These are phyloP conservation scores for Mortierella sp. DNA, from an alignment of 371 early-diverging fungal genomes.

Conservation along the genomic window DNA sequence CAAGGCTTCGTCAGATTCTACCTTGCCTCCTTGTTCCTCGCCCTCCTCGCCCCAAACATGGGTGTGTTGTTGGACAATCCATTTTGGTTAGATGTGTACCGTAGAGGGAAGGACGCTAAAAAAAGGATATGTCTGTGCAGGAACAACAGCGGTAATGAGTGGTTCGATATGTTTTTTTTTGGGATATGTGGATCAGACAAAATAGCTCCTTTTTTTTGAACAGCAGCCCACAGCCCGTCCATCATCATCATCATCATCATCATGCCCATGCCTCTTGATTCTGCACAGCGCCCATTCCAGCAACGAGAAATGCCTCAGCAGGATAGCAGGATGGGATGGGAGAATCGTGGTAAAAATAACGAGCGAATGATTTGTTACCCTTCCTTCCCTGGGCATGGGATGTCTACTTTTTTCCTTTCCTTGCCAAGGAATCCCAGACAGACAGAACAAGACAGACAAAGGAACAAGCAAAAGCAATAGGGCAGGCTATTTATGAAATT, in stretches of 20 bases:
- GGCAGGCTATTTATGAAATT: not conserved
- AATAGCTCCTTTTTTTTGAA: not conserved
- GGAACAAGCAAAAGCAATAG: too few species aligned
- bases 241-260: not conserved
- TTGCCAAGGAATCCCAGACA: too few species aligned
- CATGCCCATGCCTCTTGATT: not conserved
- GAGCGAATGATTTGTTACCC: not conserved
- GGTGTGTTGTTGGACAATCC: too few species aligned
- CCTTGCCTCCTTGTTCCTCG: too few species aligned
- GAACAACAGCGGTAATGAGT: not conserved
- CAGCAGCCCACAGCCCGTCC: constrained; percentile 6
- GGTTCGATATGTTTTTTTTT: not conserved
- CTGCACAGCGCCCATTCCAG: constrained; percentile 1
- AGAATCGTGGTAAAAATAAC: constrained; percentile 1
- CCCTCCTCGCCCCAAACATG: not conserved
- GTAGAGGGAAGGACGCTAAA: not conserved
- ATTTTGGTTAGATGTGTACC: not conserved
- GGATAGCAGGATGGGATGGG: too few species aligned
- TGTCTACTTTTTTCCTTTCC: too few species aligned
- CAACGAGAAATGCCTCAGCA: not conserved
- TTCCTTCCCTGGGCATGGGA: not conserved
- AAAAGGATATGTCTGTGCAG: not conserved
- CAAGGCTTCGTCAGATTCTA: too few species aligned
- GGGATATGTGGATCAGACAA: not conserved
- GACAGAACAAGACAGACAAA: too few species aligned